phyloP scores from a whole-genome alignment of 2,329 filamentous ascomycete species.

The Hypoxylon sp. region DNA sequence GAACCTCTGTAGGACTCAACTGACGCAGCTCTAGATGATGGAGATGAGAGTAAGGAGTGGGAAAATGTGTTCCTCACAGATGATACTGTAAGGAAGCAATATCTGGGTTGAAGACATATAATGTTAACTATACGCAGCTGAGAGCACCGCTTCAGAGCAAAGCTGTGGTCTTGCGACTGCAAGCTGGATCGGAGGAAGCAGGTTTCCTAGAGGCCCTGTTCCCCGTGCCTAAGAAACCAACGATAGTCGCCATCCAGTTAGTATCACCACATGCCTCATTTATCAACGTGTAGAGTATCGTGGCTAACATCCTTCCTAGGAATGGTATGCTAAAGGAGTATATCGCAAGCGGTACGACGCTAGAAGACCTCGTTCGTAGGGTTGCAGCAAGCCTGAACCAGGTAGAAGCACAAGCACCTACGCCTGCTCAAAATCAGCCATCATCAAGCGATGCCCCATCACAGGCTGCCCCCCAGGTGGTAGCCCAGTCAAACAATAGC shows the following conservation, averaged over 20 bases:
- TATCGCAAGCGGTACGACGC: conserved; percentile 68
- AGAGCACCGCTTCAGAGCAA: conserved; percentile 64
- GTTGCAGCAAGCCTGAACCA: conserved; percentile 54
- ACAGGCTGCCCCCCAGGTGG: not conserved
- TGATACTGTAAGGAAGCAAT: conserved; percentile 55
- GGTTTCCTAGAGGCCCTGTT: conserved; percentile 84
- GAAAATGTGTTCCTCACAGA: conserved; percentile 72
- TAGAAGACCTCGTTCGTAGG: conserved; percentile 70
- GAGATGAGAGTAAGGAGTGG: conserved; percentile 74
- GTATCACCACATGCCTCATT: conserved; percentile 34
- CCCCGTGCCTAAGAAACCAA: conserved; percentile 79
- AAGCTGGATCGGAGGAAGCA: conserved; percentile 79
- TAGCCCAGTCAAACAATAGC: not conserved
- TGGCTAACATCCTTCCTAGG: conserved; percentile 48
- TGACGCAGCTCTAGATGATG: conserved; percentile 64
- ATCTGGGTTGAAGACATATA: conserved; percentile 9
- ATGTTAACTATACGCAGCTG: conserved; percentile 52
- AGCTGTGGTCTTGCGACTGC: conserved; percentile 74
- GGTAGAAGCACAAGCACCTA: not conserved
- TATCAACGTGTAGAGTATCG: not conserved
- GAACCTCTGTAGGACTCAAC: conserved; percentile 1
- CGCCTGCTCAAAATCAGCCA: conserved; percentile 7
- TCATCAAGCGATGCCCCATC: not conserved
- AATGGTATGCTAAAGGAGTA: conserved; percentile 82
- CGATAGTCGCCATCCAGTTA: conserved; percentile 79